Evolutionary conservation across 2,329 filamentous ascomycete species (phyloP).

Genomic region (Scedosporium dehoogii): DNA sequence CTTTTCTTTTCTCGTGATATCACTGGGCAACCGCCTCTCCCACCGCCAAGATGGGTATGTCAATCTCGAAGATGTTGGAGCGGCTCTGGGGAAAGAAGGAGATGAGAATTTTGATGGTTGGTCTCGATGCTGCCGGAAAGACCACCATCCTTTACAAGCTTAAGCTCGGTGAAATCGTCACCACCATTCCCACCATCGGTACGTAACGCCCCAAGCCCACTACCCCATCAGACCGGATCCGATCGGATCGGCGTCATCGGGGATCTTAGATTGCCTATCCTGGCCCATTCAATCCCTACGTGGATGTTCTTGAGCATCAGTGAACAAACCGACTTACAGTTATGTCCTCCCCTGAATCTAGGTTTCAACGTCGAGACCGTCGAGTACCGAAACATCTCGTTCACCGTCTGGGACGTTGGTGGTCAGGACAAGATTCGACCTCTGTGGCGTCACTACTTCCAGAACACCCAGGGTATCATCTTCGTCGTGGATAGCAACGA

Average conservation of each 20-base stretch:
- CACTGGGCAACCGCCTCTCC: conserved; percentile 11
- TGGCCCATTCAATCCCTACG: neutral
- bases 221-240: neutral
- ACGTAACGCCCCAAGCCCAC: conserved; percentile 24
- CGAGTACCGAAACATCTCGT: conserved; percentile 99
- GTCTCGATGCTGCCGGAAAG: conserved; percentile 98
- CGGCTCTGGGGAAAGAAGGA: conserved; percentile 99
- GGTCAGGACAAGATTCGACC: conserved; percentile 99
- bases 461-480: conserved; percentile 98
- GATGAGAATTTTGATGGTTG: conserved; percentile 99
- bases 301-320: no score
- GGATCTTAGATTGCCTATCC: neutral
- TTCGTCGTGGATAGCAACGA: conserved; percentile 99
- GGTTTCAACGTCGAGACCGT: conserved; percentile 99
- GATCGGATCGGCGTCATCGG: no score
- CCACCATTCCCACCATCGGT: conserved; percentile 98
- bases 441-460: conserved; percentile 99
- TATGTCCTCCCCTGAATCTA: conserved; percentile 21
- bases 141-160: conserved; percentile 99
- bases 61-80: conserved; percentile 94
- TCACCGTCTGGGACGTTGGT: conserved; percentile 99
- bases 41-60: conserved; percentile 70
- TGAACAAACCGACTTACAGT: neutral
- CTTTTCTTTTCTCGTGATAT: neutral
- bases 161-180: conserved; percentile 98